These are phyloP conservation scores for Camellia sinensis DNA, from an alignment of 148 eudicot species.

Conservation along the genomic window DNA sequence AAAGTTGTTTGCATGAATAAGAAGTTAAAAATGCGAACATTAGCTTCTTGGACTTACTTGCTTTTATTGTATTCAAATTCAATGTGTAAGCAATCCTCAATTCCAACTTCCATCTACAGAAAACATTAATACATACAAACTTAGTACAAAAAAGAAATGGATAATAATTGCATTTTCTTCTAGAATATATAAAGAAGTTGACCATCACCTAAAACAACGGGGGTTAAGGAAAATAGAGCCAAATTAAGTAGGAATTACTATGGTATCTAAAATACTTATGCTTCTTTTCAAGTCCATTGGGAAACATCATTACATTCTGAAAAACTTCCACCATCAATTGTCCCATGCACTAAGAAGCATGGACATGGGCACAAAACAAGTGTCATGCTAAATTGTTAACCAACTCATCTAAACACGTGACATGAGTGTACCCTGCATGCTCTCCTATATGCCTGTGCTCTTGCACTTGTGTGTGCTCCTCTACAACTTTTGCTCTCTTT, in stretches of 20 bases:
- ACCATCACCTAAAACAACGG: background rate
- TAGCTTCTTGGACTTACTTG: constrained; percentile 8
- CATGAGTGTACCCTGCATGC: no score
- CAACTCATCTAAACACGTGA: background rate
- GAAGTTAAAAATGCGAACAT: background rate
- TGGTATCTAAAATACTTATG: background rate
- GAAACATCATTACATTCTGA: background rate
- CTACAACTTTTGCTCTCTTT: no score
- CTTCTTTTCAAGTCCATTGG: background rate
- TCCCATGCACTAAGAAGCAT: background rate
- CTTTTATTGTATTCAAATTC: constrained; percentile 2
- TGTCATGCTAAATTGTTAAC: background rate
- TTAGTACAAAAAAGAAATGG: background rate
- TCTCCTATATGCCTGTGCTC: no score
- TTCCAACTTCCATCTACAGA: constrained; percentile 77
- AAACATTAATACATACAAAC: background rate
- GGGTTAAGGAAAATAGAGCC: background rate
- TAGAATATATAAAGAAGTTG: background rate
- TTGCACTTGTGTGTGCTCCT: no score
- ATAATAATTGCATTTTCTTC: background rate
- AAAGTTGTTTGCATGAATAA: background rate
- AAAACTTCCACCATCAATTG: background rate
- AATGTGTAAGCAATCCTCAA: constrained; percentile 4
- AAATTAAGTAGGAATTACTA: background rate
- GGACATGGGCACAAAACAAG: background rate